Evolutionary conservation across 2,329 filamentous ascomycete species (phyloP), one percentile per base, ranked within the genome.

Genomic region (Venturia effusa): DNA sequence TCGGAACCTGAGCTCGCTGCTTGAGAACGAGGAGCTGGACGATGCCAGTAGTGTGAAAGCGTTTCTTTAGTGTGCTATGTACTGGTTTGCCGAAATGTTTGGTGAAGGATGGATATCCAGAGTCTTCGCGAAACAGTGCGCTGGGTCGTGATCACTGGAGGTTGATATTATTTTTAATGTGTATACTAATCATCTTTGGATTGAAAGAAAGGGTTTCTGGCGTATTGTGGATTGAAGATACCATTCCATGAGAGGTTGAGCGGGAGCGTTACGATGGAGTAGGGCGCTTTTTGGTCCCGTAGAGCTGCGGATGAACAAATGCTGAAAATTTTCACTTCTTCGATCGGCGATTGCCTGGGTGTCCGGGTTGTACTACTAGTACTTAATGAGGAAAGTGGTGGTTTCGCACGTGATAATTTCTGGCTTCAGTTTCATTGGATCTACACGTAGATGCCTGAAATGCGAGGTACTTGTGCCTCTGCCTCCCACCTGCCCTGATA

Each of bases 141-240:
- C 27, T 34, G 51, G 19, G 4, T 57, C 51, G 27, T n/a, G 27
- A 57, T 34, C 3, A 22, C n/a, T 27, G 19, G 15, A n/a, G 43
- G 51, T 30, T 57, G n/a, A 34, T 57, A 57, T 57, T 57, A 57
- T 34, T 57, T 13, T 15, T 57, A 57, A 57, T 57, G 51, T 57
- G 30, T 57, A 57, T 57, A 3, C 13, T 57, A 57, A 57, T 34
- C 45, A n/a, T 34, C 19, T 34, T 34, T 57, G 51, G 51, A 57
- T 57, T 11, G 22, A 27, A 27, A 2, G 30, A 3, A 27, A 27
- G 4, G 30, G 1, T 10, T 57, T n/a, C 30, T 57, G 27, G 51
- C 15, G 51, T 34, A 57, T 34, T 34, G 27, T 7, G 51, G 15
- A 19, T 57, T 34, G n/a, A n/a, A 57, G 51, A 57, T 57, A 57